A percentile compares a stretch with the other conserved stretches of the same genome.
Evolutionary conservation across 257 asterid genomes (phyloP).

Genomic region (Ballota nigra): DNA sequence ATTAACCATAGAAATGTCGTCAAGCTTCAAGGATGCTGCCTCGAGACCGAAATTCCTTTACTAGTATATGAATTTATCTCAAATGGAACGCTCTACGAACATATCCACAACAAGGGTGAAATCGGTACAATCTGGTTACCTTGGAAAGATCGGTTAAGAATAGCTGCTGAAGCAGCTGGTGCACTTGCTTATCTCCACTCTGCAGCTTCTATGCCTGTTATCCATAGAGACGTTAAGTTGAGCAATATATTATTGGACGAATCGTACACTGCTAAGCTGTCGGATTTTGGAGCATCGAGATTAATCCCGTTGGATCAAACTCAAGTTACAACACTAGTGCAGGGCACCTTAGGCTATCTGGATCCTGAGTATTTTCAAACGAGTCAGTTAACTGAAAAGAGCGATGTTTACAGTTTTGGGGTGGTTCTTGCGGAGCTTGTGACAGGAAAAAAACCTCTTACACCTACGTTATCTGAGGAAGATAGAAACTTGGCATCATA

Average conservation of each 20-base stretch:
- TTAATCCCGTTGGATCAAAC: conserved; percentile 33
- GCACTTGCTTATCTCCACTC: conserved; percentile 42
- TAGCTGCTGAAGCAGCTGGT: conserved; percentile 38
- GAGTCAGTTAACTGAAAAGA: conserved; percentile 19
- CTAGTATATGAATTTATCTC: conserved; percentile 31
- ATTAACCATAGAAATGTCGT: conserved; percentile 38
- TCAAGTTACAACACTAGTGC: conserved; percentile 29
- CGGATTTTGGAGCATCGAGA: conserved; percentile 38
- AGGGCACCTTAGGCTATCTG: conserved; percentile 36
- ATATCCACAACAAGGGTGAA: conserved; percentile 22
- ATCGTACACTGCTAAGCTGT: conserved; percentile 23
- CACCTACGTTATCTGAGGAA: too few relatives aligned
- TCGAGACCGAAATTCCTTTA: conserved; percentile 35
- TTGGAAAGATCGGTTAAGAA: conserved; percentile 24
- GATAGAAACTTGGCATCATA: too few relatives aligned
- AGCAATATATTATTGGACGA: conserved; percentile 28
- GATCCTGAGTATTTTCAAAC: conserved; percentile 30
- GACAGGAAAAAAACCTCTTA: background rate
- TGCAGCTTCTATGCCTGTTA: conserved; percentile 36
- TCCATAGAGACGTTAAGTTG: conserved; percentile 41
- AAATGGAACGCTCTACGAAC: conserved; percentile 30
- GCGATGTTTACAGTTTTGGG: conserved; percentile 38
- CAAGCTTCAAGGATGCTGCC: conserved; percentile 34
- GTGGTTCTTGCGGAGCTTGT: conserved; percentile 40
- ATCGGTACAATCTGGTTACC: conserved; percentile 20